phyloP scores from a whole-genome alignment of 331 rosid genomes.

The Acacia concinna region DNA sequence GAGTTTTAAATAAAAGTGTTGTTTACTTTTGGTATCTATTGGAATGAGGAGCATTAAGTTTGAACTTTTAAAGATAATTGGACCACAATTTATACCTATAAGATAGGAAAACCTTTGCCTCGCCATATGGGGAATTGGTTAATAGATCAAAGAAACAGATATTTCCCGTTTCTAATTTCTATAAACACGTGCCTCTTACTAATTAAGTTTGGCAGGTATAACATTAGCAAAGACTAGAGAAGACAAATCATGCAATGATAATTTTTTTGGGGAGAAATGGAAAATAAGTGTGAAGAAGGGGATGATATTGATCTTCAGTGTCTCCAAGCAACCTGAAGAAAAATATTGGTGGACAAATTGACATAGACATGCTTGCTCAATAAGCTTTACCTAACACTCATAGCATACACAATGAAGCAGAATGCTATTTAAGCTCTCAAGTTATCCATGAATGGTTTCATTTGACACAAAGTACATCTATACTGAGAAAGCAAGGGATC shows the following conservation, averaged over 20 bases:
- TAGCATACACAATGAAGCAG: slow-evolving; percentile 44
- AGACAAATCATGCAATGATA: not conserved
- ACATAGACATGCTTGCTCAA: slow-evolving; percentile 20
- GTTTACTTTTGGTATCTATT: not conserved
- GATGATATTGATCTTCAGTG: slow-evolving; percentile 34
- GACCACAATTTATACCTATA: not conserved
- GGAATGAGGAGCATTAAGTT: not conserved
- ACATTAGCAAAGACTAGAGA: slow-evolving; percentile 8
- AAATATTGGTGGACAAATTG: slow-evolving; percentile 42
- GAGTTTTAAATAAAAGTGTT: too few species aligned
- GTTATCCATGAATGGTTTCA: slow-evolving; percentile 43
- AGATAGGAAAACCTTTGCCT: not conserved
- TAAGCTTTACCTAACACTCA: slow-evolving; percentile 44
- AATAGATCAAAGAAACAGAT: not conserved
- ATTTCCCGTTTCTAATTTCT: not conserved
- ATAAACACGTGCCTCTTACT: not conserved
- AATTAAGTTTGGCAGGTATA: slow-evolving; percentile 11
- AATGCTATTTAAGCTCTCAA: slow-evolving; percentile 37
- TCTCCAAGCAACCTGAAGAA: slow-evolving; percentile 49
- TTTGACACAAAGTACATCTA: slow-evolving; percentile 50
- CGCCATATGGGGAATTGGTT: not conserved
- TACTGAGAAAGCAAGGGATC: slow-evolving; percentile 37
- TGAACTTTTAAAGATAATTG: not conserved
- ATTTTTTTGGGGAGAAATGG: not conserved
- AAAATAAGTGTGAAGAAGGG: slow-evolving; percentile 12